Conservation (phyloP, 1,284 basidiomycete species). For the Porodaedalea pini region DNA sequence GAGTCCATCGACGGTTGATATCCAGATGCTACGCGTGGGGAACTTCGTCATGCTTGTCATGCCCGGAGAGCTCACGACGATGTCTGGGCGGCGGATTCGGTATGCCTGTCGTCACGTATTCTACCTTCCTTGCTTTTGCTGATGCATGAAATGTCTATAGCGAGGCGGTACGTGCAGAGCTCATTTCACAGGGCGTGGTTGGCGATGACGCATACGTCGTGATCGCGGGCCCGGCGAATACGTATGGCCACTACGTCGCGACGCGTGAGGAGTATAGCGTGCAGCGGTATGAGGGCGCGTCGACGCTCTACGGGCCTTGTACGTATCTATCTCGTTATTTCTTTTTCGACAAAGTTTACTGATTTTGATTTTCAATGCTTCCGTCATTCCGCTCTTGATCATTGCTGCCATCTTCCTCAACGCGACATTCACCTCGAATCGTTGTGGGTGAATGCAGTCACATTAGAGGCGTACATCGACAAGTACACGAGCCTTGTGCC, state of each 20-base stretch:
- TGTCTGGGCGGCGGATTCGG: constrained; percentile 47
- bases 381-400: background rate
- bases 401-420: background rate
- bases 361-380: constrained; percentile 18
- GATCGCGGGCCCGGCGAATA: constrained; percentile 76
- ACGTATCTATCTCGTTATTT: constrained; percentile 26
- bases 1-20: constrained; percentile 72
- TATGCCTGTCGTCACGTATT: constrained; percentile 23
- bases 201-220: constrained; percentile 69
- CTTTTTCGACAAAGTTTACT: background rate
- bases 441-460: constrained; percentile 39
- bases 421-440: background rate
- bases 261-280: constrained; percentile 74
- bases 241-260: constrained; percentile 73
- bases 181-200: constrained; percentile 62
- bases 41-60: constrained; percentile 76
- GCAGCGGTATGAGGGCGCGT: constrained; percentile 81
- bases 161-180: constrained; percentile 56
- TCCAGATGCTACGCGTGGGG: constrained; percentile 79
- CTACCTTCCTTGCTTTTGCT: background rate
- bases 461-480: constrained; percentile 77
- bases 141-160: constrained; percentile 31
- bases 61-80: constrained; percentile 65
- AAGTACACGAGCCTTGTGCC: constrained; percentile 66
- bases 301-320: constrained; percentile 77